phyloP scores from a whole-genome alignment of 2,329 filamentous ascomycete species.

The Coleophoma cylindrospora region DNA sequence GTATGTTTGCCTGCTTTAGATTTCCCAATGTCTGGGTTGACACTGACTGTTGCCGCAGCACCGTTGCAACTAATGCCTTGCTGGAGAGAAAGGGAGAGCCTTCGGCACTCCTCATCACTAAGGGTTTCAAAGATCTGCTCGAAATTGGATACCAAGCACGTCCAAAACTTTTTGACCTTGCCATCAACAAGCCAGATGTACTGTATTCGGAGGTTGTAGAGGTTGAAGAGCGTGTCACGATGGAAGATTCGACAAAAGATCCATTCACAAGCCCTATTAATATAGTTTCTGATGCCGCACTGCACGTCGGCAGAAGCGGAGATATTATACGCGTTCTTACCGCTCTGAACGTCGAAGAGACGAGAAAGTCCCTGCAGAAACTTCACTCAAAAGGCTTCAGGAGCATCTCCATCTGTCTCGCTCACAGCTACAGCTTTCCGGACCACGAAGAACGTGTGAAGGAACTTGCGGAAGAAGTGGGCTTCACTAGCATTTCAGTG shows the following conservation, averaged over 20 bases:
- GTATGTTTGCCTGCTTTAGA: background rate
- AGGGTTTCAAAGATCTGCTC: conserved; percentile 66
- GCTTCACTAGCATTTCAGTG: conserved; percentile 59
- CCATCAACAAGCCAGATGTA: conserved; percentile 60
- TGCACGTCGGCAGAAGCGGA: conserved; percentile 58
- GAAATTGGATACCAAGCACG: conserved; percentile 68
- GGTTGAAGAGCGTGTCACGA: conserved; percentile 64
- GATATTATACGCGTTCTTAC: conserved; percentile 58
- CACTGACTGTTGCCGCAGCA: conserved; percentile 25
- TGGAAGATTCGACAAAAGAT: conserved; percentile 37
- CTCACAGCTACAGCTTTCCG: conserved; percentile 37
- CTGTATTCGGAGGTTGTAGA: conserved; percentile 65
- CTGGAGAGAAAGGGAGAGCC: conserved; percentile 65
- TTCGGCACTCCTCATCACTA: conserved; percentile 65
- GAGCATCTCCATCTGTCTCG: background rate
- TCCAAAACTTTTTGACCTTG: conserved; percentile 66
- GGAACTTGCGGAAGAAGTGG: conserved; percentile 53
- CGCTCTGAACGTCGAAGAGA: conserved; percentile 43
- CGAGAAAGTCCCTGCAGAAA: conserved; percentile 19
- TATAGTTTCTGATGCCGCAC: conserved; percentile 30
- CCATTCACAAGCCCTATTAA: background rate
- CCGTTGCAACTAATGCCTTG: conserved; percentile 68
- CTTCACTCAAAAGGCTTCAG: background rate
- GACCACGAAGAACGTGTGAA: conserved; percentile 58
- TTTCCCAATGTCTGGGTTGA: background rate